These are phyloP conservation scores for Blastomyces silverae DNA, from an alignment of 2,329 filamentous ascomycete species.

Conservation along the genomic window DNA sequence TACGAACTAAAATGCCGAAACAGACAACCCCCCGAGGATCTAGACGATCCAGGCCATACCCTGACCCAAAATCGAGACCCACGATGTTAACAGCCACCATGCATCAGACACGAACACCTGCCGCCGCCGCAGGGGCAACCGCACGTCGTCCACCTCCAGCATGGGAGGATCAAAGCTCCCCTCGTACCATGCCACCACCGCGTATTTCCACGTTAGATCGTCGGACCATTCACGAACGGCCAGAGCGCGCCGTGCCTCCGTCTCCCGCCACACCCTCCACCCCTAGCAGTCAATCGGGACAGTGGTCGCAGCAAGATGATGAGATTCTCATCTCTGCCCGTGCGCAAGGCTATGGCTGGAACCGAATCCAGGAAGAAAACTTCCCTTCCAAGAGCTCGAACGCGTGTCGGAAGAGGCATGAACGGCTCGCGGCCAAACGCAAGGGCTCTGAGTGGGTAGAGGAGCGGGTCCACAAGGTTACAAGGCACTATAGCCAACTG, in stretches of 20 bases:
- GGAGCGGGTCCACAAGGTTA: slow-evolving; percentile 65
- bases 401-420: slow-evolving; percentile 83
- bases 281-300: slow-evolving; percentile 36
- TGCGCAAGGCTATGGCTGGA: slow-evolving; percentile 73
- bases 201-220: slow-evolving; percentile 27
- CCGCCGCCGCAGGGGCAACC: background rate
- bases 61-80: slow-evolving; percentile 6
- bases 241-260: slow-evolving; percentile 7
- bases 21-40: slow-evolving; percentile 19
- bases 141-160: slow-evolving; percentile 1
- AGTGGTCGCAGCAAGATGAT: slow-evolving; percentile 71
- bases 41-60: slow-evolving; percentile 20
- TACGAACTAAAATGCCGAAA: slow-evolving; percentile 22
- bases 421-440: slow-evolving; percentile 67
- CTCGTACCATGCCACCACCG: slow-evolving; percentile 11
- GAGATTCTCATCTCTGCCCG: slow-evolving; percentile 64
- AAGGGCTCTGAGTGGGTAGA: slow-evolving; percentile 73
- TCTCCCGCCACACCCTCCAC: slow-evolving; percentile 15
- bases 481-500: slow-evolving; percentile 70
- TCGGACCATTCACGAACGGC: slow-evolving; percentile 2
- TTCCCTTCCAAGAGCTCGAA: slow-evolving; percentile 73
- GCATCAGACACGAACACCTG: slow-evolving; percentile 8
- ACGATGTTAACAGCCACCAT: slow-evolving; percentile 11
- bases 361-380: slow-evolving; percentile 66
- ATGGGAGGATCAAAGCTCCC: background rate